A percentile compares a stretch with the other conserved stretches of the same genome.
Conservation (phyloP, 176 grass and related monocot species). For the Ensete ventricosum region DNA sequence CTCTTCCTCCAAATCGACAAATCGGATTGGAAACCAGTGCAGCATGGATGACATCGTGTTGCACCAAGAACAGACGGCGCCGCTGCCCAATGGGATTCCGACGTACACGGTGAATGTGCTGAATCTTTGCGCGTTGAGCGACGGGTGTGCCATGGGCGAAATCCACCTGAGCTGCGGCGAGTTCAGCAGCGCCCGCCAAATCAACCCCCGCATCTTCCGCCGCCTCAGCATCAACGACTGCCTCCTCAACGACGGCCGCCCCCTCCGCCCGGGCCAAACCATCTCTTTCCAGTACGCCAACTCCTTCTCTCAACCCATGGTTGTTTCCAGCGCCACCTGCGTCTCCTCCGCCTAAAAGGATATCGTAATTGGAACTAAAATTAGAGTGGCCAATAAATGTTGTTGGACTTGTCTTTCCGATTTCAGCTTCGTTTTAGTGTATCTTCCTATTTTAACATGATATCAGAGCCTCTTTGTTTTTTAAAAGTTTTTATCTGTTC, state of each 20-base stretch:
- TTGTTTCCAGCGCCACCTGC: constrained; percentile 22
- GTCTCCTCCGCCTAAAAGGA: not conserved
- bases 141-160: constrained; percentile 29
- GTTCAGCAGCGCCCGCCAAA: constrained; percentile 67
- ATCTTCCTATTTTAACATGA: too few relatives aligned
- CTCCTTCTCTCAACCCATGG: constrained; percentile 32
- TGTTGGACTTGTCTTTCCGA: too few relatives aligned
- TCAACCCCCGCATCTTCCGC: constrained; percentile 67
- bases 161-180: constrained; percentile 82
- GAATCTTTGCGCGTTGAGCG: constrained; percentile 36
- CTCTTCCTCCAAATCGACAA: not conserved
- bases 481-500: too few relatives aligned
- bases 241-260: constrained; percentile 69
- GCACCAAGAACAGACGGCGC: constrained; percentile 30
- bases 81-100: constrained; percentile 35
- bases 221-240: constrained; percentile 52
- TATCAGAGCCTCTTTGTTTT: too few relatives aligned
- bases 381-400: too few relatives aligned
- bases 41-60: constrained; percentile 35
- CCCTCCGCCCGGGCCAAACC: constrained; percentile 40
- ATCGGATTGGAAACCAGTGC: constrained; percentile 20
- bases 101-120: constrained; percentile 69
- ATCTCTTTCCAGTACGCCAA: constrained; percentile 80
- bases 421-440: too few relatives aligned
- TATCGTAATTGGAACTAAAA: too few relatives aligned